Percentiles rank a stretch among this genome's conserved stretches.
Conservation (phyloP, 116 monocot species). For the Trichopus zeylanicus region DNA sequence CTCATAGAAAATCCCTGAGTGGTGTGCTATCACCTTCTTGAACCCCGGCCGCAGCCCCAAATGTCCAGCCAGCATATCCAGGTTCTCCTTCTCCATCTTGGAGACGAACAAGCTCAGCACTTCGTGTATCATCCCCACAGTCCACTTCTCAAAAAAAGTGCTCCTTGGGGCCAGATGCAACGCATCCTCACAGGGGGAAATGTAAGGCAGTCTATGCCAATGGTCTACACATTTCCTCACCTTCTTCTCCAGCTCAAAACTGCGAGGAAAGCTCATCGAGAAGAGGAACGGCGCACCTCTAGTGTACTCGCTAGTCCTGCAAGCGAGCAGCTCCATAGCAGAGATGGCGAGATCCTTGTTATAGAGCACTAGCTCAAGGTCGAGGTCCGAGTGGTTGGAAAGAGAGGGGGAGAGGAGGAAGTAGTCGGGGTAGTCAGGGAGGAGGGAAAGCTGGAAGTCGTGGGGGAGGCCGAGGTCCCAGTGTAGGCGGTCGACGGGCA, state of each 20-base stretch:
- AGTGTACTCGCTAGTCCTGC: constrained; percentile 41
- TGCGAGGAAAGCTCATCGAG: constrained; percentile 42
- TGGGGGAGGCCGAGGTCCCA: constrained; percentile 72
- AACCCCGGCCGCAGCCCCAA: constrained; percentile 47
- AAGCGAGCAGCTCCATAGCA: constrained; percentile 40
- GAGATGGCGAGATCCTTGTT: constrained; percentile 57
- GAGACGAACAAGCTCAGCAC: constrained; percentile 40
- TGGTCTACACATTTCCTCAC: constrained; percentile 68
- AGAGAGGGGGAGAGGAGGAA: constrained; percentile 44
- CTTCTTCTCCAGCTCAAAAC: constrained; percentile 79
- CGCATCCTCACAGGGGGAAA: constrained; percentile 76
- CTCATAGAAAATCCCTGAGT: constrained; percentile 80
- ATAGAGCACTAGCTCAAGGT: constrained; percentile 82
- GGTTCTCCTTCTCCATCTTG: constrained; percentile 66
- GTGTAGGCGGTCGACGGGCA: constrained; percentile 45
- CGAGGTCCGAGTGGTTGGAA: constrained; percentile 3
- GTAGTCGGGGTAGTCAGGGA: constrained; percentile 71
- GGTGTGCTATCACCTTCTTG: constrained; percentile 49
- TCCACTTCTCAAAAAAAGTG: constrained; percentile 66
- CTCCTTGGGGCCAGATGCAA: constrained; percentile 38
- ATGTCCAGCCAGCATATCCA: constrained; percentile 41
- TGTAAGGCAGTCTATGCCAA: constrained; percentile 79
- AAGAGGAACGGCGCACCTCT: constrained; percentile 47
- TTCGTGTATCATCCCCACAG: constrained; percentile 75
- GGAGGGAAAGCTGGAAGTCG: constrained; percentile 48